Conservation (phyloP, 1,284 basidiomycete genomes). For the Vanrija sp. region DNA sequence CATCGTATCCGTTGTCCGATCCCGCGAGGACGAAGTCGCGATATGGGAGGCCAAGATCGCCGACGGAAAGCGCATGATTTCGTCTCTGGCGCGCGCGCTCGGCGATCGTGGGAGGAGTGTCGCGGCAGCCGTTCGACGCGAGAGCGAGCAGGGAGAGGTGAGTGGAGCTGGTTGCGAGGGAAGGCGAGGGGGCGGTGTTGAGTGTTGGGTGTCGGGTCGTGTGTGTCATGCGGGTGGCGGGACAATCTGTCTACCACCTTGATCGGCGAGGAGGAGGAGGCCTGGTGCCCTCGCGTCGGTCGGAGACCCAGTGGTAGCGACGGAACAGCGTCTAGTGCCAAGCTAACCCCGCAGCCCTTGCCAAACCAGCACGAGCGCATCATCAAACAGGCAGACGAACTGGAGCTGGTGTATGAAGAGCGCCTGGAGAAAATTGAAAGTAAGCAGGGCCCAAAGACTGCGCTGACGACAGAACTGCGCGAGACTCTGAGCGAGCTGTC, state of each 20-base stretch:
- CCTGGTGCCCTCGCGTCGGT: too few relatives aligned
- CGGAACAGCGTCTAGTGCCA: too few relatives aligned
- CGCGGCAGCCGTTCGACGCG: constrained; percentile 22
- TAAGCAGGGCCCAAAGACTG: background rate
- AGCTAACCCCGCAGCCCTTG: constrained; percentile 17
- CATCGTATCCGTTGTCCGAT: constrained; percentile 35
- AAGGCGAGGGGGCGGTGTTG: background rate
- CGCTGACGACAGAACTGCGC: constrained; percentile 12
- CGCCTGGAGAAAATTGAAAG: constrained; percentile 32
- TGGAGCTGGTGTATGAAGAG: constrained; percentile 35
- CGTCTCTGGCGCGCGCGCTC: constrained; percentile 30
- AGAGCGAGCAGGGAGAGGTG: constrained; percentile 32
- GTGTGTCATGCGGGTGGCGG: too few relatives aligned
- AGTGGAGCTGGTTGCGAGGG: constrained; percentile 4
- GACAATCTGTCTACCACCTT: too few relatives aligned
- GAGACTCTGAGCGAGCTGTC: constrained; percentile 25
- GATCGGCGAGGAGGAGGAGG: too few relatives aligned
- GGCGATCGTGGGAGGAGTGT: constrained; percentile 36
- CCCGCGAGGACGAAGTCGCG: constrained; percentile 43
- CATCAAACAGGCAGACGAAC: constrained; percentile 28
- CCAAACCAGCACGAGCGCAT: constrained; percentile 37
- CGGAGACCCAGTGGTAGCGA: too few relatives aligned
- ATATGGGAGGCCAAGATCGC: constrained; percentile 34
- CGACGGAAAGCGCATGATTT: constrained; percentile 26
- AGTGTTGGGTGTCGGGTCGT: background rate